These are phyloP conservation scores for Blepharisma japonicum DNA, from an alignment of 73 alveolate genomes.

Conservation along the genomic window DNA sequence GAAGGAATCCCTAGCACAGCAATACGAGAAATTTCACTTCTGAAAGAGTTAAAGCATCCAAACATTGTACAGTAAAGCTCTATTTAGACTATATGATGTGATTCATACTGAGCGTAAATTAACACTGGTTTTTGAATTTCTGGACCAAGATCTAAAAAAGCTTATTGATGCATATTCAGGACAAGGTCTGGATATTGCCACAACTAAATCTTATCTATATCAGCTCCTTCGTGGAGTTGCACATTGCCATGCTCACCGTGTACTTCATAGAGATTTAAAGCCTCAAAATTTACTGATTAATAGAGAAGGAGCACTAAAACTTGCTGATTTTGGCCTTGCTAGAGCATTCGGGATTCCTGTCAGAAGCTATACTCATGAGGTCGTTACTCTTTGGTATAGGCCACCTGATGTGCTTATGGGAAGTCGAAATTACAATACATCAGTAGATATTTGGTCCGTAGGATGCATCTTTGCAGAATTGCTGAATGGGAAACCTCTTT, in stretches of 20 bases:
- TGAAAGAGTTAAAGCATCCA: constrained; percentile 91
- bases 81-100: constrained; percentile 57
- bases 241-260: constrained; percentile 66
- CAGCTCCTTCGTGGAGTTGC: constrained; percentile 67
- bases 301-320: constrained; percentile 71
- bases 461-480: constrained; percentile 93
- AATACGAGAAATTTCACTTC: constrained; percentile 89
- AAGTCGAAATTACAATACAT: constrained; percentile 68
- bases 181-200: constrained; percentile 56
- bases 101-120: constrained; percentile 70
- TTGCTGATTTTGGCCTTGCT: constrained; percentile 94
- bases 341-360: constrained; percentile 79
- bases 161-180: constrained; percentile 54
- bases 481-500: constrained; percentile 85
- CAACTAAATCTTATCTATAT: constrained; percentile 56
- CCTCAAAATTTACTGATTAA: constrained; percentile 72
- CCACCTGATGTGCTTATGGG: constrained; percentile 92
- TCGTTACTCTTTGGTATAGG: constrained; percentile 85
- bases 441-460: constrained; percentile 94
- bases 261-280: constrained; percentile 73
- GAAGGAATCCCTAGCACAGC: constrained; percentile 97
- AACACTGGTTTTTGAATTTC: constrained; percentile 71
- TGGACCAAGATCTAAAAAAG: constrained; percentile 76
- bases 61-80: constrained; percentile 78
- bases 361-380: constrained; percentile 88